Evolutionary conservation across 164 flowering plant species (phyloP).

Genomic region (Magnolia officinalis): DNA sequence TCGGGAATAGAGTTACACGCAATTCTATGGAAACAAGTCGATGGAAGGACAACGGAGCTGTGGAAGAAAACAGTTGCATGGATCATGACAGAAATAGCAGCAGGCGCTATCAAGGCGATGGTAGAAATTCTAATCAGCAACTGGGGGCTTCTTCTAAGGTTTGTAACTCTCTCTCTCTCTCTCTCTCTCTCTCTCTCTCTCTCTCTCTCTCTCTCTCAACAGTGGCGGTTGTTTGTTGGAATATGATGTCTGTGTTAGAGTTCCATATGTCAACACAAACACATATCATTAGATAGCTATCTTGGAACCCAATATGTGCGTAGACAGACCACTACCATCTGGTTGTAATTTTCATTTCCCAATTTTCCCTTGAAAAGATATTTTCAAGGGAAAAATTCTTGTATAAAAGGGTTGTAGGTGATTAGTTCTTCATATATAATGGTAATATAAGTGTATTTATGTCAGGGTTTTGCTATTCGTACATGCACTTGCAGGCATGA

Average conservation of each 20-base stretch:
- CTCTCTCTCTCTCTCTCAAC: no score
- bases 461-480: no score
- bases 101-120: background rate
- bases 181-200: background rate
- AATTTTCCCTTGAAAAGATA: background rate
- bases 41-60: slow-evolving; percentile 5
- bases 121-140: slow-evolving; percentile 4
- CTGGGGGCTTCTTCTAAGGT: slow-evolving; percentile 20
- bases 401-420: background rate
- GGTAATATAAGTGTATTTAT: background rate
- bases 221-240: no score
- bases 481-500: no score
- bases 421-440: background rate
- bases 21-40: slow-evolving; percentile 18
- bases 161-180: background rate
- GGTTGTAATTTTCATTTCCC: background rate
- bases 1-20: background rate
- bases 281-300: no score
- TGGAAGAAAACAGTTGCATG: background rate
- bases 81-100: background rate
- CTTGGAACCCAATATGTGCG: background rate
- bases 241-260: no score
- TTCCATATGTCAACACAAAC: no score
- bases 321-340: background rate
- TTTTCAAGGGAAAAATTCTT: background rate